Base-by-base conservation (phyloP, 495 filamentous ascomycete genomes). In the Tetracladium marchalianum region DNA sequence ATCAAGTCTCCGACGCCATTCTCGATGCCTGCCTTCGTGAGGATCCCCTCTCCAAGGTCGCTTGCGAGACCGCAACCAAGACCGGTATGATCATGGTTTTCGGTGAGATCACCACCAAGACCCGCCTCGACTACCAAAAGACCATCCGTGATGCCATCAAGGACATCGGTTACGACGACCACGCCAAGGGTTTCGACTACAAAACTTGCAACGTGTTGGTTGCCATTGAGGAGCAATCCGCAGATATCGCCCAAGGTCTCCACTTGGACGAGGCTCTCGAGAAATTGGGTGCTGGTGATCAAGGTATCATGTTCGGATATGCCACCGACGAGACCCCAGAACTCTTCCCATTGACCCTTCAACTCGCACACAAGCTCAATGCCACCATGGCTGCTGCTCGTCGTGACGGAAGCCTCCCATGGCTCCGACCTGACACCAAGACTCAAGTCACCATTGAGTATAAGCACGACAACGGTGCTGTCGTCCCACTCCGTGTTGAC, bases 251-350 rank as follows among this genome's bases (percentile, higher is more conserved):
- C 56, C 90, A 96, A 70, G 92, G 92, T 76, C 84, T 98, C 22
- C 85, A 95, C 71, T 90, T 92, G 62, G 92, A 98, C 43, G 76
- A 95, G 71, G 88, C 86, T 54, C 81, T 98, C 49, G 92, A 98
- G 81, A 83, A 95, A 71, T 80, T 98, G 52, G 92, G 92, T 71
- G 92, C 92, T 47, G 92, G 92, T 84, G 92, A 98, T 73, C 92
- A 98, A 76, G 92, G 92, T 75, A 95, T 98, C 77, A 98, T 98
- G 92, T 98, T 98, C 70, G 92, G 92, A 56, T 98, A 98, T 81
- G 92, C 92, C 62, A 95, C 92, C 64, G 90, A 98, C 59, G 92
- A 98, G 78, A 97, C 92, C 61, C 92, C 92, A 51, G 90, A 98
- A 73, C 80, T 92, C 52, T 83, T 97, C 62, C 92, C 92, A 51